phyloP scores from a whole-genome alignment of 805 yeast genomes.

The Saccharomycopsis sp. region DNA sequence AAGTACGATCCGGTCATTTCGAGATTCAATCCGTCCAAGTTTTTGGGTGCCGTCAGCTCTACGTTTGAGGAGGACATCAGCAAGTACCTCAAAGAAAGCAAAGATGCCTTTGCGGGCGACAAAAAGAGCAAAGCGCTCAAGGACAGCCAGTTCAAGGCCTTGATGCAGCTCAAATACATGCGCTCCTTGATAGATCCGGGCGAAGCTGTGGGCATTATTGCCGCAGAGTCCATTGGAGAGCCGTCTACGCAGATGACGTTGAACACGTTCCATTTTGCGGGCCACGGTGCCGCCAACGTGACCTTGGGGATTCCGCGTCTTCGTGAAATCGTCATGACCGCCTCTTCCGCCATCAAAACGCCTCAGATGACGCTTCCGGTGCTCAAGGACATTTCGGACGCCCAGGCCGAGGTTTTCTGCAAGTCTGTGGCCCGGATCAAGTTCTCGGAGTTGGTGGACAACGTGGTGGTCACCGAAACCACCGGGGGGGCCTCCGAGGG shows the following conservation, averaged over 20 bases:
- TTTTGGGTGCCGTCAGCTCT: constrained; percentile 90
- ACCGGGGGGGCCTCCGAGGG: constrained; percentile 53
- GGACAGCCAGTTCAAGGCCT: constrained; percentile 80
- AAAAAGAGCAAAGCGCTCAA: constrained; percentile 27
- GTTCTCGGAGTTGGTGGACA: constrained; percentile 83
- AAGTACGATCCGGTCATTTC: constrained; percentile 88
- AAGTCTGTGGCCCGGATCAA: constrained; percentile 80
- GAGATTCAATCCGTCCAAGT: constrained; percentile 79
- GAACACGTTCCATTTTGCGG: constrained; percentile 97
- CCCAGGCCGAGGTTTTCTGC: constrained; percentile 87
- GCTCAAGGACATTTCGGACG: constrained; percentile 70
- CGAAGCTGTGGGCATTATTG: constrained; percentile 97
- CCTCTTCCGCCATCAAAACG: constrained; percentile 91
- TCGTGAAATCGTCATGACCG: constrained; percentile 99
- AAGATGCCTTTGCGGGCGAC: constrained; percentile 54
- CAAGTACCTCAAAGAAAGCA: constrained; percentile 51
- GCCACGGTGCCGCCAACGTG: constrained; percentile 99
- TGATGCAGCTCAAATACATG: constrained; percentile 98
- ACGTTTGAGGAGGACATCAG: constrained; percentile 59
- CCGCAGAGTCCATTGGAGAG: constrained; percentile 97
- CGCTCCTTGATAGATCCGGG: constrained; percentile 93
- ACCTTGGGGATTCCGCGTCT: constrained; percentile 99
- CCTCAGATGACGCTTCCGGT: constrained; percentile 97
- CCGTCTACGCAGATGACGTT: constrained; percentile 99
- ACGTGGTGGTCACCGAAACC: constrained; percentile 80